Evolutionary conservation across 495 filamentous ascomycete genomes (phyloP), one percentile per base, ranked within the genome.

Genomic region (Astrothelium macrocarpum): DNA sequence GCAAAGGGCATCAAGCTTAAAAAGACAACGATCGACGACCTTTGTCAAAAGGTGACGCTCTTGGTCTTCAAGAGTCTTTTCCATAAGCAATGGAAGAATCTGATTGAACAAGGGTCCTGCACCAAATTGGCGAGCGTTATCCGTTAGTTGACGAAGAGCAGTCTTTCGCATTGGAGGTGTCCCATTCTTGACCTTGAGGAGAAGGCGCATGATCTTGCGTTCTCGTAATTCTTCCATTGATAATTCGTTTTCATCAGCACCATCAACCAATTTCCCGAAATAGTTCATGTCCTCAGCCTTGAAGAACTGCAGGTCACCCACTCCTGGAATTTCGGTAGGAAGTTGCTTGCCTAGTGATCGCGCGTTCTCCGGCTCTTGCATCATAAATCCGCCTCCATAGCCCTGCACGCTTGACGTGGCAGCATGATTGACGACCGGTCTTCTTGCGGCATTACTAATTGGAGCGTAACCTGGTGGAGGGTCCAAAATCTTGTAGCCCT

Each of bases 161-260:
- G 95, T 97, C 81, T 99, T 99, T 76, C 95, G 82, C 95, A 97
- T 97, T 1, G 95, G 92, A 58, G 95, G 95, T 32, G 95, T 97
- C 64, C 95, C 95, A 73, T 99, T 99, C 84, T 99, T 99, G 78
- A 99, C 93, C 77, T 97, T 99, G 61, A 99, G 79, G 43, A 99
- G 79, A 53, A 99, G 81, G 60, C 95, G 80, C 93, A 97, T 97
- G 72, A 99, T 99, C 77, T 99, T 99, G 53, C 95, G 82, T 77
- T 99, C 92, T 73, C 97, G 97, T 64, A 99, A 78, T 71, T 97
- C 94, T 29, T 99, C 95, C 14, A 97, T 90, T 45, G 84, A 89
- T 79, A 99, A 85, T 39, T 85, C 80, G 67, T 90, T 91, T 72
- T 99, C 95, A 71, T 99, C 90, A n/a, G 86, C 85, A 18, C 89